phyloP scores from a whole-genome alignment of 371 early-diverging fungal genomes.

The Apophysomyces sp. region DNA sequence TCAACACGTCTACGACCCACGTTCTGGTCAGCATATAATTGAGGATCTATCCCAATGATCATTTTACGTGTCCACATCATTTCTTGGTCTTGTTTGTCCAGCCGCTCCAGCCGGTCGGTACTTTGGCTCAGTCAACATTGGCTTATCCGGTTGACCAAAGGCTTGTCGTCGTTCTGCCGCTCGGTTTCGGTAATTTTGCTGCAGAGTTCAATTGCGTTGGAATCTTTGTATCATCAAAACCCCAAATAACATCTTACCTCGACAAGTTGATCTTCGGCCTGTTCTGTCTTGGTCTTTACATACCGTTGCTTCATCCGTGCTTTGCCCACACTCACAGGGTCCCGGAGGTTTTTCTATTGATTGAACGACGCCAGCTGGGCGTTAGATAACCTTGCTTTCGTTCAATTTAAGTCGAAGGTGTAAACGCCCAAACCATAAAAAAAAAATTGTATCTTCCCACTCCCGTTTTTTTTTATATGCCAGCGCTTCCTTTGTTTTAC shows the following conservation, averaged over 20 bases:
- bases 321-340: constrained; percentile 30
- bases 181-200: constrained; percentile 61
- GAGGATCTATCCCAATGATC: constrained; percentile 1
- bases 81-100: constrained; percentile 1
- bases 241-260: too few species aligned
- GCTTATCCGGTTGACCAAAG: constrained; percentile 61
- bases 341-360: constrained; percentile 36
- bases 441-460: not conserved
- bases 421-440: not conserved
- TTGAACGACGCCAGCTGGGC: constrained; percentile 1
- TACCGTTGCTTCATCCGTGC: constrained; percentile 27
- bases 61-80: constrained; percentile 5
- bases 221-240: too few species aligned
- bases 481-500: not conserved
- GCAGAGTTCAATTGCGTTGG: too few species aligned
- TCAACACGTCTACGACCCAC: constrained; percentile 7
- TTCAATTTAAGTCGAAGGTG: constrained; percentile 1
- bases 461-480: not conserved
- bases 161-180: constrained; percentile 69
- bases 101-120: constrained; percentile 8
- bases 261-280: constrained; percentile 18
- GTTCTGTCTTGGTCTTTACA: constrained; percentile 19
- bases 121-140: constrained; percentile 15
- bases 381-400: not conserved
- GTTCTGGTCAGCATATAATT: not conserved